Percentiles rank a stretch among this genome's conserved stretches.
Evolutionary conservation across 257 asterid genomes (phyloP).

Genomic region (Marsdenia floribunda): DNA sequence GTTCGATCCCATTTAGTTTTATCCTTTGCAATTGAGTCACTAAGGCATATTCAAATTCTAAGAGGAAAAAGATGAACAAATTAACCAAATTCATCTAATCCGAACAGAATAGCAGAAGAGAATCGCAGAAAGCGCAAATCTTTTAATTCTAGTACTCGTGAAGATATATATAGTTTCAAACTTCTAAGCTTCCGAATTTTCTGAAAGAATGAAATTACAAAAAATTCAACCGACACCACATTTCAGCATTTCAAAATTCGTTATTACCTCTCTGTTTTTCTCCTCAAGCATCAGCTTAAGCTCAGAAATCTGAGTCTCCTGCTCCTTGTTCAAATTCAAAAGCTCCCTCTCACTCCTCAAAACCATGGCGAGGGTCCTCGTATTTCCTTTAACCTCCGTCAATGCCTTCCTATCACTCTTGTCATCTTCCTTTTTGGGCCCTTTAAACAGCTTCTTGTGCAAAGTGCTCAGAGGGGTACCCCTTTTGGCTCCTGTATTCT

Average conservation of each 20-base stretch:
- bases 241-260: not conserved
- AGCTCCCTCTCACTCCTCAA: constrained; percentile 96
- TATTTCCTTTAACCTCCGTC: constrained; percentile 65
- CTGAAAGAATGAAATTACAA: not conserved
- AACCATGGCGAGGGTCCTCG: constrained; percentile 88
- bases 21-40: too few relatives aligned
- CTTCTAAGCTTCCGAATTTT: not conserved
- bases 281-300: constrained; percentile 61
- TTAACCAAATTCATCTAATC: too few relatives aligned
- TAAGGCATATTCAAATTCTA: too few relatives aligned
- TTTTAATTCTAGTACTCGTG: not conserved
- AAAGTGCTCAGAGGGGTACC: constrained; percentile 49
- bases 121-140: not conserved
- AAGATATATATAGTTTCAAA: not conserved
- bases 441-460: constrained; percentile 81
- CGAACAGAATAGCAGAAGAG: not conserved
- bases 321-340: constrained; percentile 57
- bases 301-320: constrained; percentile 54
- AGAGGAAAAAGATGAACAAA: too few relatives aligned
- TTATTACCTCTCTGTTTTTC: constrained; percentile 60
- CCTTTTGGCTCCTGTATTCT: constrained; percentile 34
- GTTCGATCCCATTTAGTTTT: too few relatives aligned
- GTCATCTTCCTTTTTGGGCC: constrained; percentile 47
- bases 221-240: not conserved
- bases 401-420: constrained; percentile 69